Evolutionary conservation across 441 rosid genomes (phyloP).

Genomic region (Populus hybrid): DNA sequence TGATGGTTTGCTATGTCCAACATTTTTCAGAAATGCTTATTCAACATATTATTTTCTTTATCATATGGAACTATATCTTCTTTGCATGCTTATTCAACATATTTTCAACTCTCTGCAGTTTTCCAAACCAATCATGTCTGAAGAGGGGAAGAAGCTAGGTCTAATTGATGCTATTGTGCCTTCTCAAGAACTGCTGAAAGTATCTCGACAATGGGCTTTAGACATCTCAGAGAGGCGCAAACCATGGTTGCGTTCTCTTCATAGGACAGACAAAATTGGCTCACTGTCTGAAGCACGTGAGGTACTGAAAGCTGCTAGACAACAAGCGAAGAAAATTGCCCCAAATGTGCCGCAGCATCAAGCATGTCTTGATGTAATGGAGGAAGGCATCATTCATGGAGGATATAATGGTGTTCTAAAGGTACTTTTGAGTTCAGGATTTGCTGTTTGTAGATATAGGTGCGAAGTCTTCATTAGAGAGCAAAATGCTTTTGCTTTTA

Average conservation of each 20-base stretch:
- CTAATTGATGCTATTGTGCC: constrained; percentile 77
- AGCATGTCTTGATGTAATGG: constrained; percentile 82
- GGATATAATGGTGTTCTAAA: constrained; percentile 83
- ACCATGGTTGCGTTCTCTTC: constrained; percentile 85
- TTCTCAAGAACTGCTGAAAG: constrained; percentile 71
- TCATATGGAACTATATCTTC: background rate
- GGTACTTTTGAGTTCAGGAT: constrained; percentile 36
- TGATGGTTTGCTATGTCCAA: background rate
- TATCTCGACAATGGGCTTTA: constrained; percentile 77
- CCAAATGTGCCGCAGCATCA: constrained; percentile 87
- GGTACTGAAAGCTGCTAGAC: constrained; percentile 55
- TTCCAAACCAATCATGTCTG: constrained; percentile 79
- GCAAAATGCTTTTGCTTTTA: constrained; percentile 6
- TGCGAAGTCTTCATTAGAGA: background rate
- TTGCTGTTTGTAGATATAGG: background rate
- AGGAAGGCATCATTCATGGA: constrained; percentile 89
- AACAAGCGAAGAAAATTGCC: constrained; percentile 69
- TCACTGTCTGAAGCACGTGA: constrained; percentile 79
- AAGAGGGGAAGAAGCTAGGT: constrained; percentile 84
- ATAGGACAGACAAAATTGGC: constrained; percentile 80
- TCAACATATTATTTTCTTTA: background rate
- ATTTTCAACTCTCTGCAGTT: constrained; percentile 40
- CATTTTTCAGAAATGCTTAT: background rate
- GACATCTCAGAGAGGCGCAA: constrained; percentile 71
- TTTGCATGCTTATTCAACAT: constrained; percentile 5